Evolutionary conservation across 495 filamentous ascomycete genomes (phyloP), one percentile per base, ranked within the genome.

Genomic region (Haplographium delicatum): DNA sequence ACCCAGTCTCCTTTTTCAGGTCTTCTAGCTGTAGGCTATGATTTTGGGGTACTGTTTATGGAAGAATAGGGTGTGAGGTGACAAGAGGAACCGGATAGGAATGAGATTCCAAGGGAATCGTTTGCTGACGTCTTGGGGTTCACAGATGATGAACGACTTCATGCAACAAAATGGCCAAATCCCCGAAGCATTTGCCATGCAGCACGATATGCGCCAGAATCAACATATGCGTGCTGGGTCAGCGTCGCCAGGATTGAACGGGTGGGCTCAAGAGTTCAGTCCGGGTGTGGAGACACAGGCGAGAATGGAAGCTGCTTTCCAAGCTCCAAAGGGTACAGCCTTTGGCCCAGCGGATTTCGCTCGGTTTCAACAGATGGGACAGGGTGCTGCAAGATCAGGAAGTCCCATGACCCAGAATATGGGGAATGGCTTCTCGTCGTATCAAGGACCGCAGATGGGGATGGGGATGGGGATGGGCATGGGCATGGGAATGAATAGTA

Each of bases 81-180:
- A 15, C n/a, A 25, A 41, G 37, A 34, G 23, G 44, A n/a, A 38
- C 5, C 31, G 22, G 10, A 31, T 11, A 22, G 25, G 40, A 5
- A 26, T 34, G n/a, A n/a, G n/a, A n/a, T n/a, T n/a, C n/a, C n/a
- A n/a, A n/a, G n/a, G n/a, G n/a, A n/a, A n/a, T n/a, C n/a, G n/a
- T n/a, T n/a, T n/a, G 27, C 37, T 39, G 35, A 39, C 35, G 16
- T 13, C n/a, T n/a, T n/a, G n/a, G n/a, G n/a, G n/a, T 6, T 19
- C 5, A 35, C 59, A 94, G 86, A 89, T 91, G 83, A 87, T 96
- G 83, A 86, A 95, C 62, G 83, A 89, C 30, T 98, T 95, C 69
- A 73, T 95, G 62, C 85, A 89, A 65, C 82, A 91, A 66, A 73
- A 76, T 28, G 74, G 69, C 20, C 78, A 81, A 56, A 48, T 84